A percentile compares a stretch with the other conserved stretches of the same genome.
Evolutionary conservation across 2,329 filamentous ascomycete species (phyloP).

Genomic region (Dactylellina parvicollis): DNA sequence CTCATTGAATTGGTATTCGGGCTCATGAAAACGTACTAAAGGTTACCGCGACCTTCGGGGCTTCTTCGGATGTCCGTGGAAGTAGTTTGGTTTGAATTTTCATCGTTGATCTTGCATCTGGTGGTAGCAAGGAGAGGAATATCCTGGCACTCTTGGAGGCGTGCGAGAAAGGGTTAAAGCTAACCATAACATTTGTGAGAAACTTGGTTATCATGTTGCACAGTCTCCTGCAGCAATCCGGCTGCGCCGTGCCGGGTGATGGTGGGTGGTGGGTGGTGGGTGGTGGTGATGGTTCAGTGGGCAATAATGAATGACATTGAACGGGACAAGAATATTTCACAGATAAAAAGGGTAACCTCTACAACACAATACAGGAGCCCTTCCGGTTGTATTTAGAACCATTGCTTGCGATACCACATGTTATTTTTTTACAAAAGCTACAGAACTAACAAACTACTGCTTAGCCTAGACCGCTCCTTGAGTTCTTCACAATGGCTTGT

Average conservation of each 20-base stretch:
- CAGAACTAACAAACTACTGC: background rate
- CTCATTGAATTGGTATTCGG: background rate
- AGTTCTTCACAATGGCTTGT: constrained; percentile 84
- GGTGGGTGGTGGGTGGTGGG: background rate
- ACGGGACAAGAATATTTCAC: no score
- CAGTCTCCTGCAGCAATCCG: constrained; percentile 5
- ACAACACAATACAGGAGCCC: background rate
- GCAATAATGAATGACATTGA: no score
- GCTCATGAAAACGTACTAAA: constrained; percentile 74
- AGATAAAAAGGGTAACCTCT: background rate
- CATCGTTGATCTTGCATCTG: constrained; percentile 78
- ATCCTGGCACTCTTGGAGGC: constrained; percentile 83
- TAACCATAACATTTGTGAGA: constrained; percentile 82
- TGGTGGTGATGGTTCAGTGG: background rate
- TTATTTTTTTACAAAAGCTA: no score
- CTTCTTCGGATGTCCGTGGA: constrained; percentile 73
- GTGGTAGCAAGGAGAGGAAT: constrained; percentile 85
- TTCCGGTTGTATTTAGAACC: no score
- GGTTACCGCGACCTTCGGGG: constrained; percentile 77
- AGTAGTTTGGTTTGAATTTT: constrained; percentile 81
- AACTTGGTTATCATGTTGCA: constrained; percentile 80
- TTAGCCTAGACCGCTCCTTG: constrained; percentile 81
- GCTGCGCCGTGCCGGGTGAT: constrained; percentile 3
- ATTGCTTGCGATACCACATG: background rate
- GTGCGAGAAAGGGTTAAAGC: constrained; percentile 90